These are phyloP conservation scores for Annulohypoxylon moriforme DNA, from an alignment of 495 filamentous ascomycete species.

Conservation along the genomic window DNA sequence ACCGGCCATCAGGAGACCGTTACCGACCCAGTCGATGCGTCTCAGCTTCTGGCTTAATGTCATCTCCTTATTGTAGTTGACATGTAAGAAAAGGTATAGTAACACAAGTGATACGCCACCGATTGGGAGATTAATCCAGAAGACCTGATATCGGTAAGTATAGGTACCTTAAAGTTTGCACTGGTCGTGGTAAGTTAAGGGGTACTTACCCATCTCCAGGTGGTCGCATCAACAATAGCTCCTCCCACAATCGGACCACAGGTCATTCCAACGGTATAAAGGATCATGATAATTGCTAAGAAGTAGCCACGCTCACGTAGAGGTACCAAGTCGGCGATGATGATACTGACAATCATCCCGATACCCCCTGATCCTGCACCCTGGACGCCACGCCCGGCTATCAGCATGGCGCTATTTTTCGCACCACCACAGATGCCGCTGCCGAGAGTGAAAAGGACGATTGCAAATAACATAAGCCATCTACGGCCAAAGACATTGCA, in stretches of 20 bases:
- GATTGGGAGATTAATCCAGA: constrained; percentile 53
- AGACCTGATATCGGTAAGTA: constrained; percentile 22
- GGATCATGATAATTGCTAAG: constrained; percentile 60
- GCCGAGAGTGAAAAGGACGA: constrained; percentile 51
- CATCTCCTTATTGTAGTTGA: constrained; percentile 34
- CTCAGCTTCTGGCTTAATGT: constrained; percentile 23
- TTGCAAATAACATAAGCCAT: constrained; percentile 45
- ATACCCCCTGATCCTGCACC: constrained; percentile 81
- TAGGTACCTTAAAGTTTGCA: not conserved
- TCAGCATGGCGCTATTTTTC: constrained; percentile 63
- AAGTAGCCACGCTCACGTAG: constrained; percentile 69
- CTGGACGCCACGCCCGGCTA: constrained; percentile 78
- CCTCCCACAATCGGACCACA: constrained; percentile 78
- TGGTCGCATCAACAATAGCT: constrained; percentile 63
- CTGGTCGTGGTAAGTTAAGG: not conserved
- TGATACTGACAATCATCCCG: constrained; percentile 70
- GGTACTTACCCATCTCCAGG: constrained; percentile 51
- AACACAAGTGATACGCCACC: constrained; percentile 36
- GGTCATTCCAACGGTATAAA: constrained; percentile 71
- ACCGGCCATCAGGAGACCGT: constrained; percentile 45
- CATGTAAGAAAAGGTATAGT: constrained; percentile 41
- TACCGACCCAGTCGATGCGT: constrained; percentile 49
- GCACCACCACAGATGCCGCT: constrained; percentile 51
- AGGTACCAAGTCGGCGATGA: constrained; percentile 78
- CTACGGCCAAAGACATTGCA: constrained; percentile 60